Percentiles rank a stretch among this genome's conserved stretches.
These are phyloP conservation scores for Curvularia verruculosa DNA, from an alignment of 2,329 filamentous ascomycete genomes.

Conservation along the genomic window DNA sequence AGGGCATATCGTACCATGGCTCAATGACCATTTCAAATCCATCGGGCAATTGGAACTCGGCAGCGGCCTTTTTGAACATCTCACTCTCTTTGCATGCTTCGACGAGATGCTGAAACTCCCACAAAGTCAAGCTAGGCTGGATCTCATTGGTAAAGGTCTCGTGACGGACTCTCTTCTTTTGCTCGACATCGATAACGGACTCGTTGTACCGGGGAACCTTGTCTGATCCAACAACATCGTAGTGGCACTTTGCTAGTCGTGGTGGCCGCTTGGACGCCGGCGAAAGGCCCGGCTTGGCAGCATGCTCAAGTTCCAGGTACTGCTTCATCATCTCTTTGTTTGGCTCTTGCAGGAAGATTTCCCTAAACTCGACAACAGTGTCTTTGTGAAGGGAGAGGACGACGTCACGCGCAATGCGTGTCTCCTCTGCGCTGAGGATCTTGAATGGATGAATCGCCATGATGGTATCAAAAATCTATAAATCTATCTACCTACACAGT, in stretches of 20 bases:
- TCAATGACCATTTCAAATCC: constrained; percentile 63
- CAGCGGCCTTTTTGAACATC: constrained; percentile 58
- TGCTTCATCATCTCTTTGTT: constrained; percentile 56
- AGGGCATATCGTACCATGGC: constrained; percentile 49
- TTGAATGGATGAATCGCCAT: constrained; percentile 60
- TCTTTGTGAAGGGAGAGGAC: constrained; percentile 52
- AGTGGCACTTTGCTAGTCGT: constrained; percentile 60
- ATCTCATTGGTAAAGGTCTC: constrained; percentile 55
- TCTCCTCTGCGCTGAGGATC: constrained; percentile 62
- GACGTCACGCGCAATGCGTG: constrained; percentile 57
- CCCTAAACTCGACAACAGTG: constrained; percentile 54
- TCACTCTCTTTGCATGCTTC: constrained; percentile 60
- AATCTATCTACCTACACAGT: background rate
- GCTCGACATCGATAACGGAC: constrained; percentile 57
- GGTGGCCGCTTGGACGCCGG: constrained; percentile 54
- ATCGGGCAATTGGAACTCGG: constrained; percentile 60
- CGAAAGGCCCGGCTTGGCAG: constrained; percentile 43
- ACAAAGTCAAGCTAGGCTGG: constrained; percentile 58
- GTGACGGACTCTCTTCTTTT: constrained; percentile 51
- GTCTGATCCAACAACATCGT: constrained; percentile 61
- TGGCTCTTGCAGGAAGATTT: constrained; percentile 60
- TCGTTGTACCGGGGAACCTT: constrained; percentile 62
- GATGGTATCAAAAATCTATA: constrained; percentile 2
- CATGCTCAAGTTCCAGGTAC: constrained; percentile 58
- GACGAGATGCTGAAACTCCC: constrained; percentile 40